Evolutionary conservation across 345 rosid genomes (phyloP).

Genomic region (Gossypium australe): DNA sequence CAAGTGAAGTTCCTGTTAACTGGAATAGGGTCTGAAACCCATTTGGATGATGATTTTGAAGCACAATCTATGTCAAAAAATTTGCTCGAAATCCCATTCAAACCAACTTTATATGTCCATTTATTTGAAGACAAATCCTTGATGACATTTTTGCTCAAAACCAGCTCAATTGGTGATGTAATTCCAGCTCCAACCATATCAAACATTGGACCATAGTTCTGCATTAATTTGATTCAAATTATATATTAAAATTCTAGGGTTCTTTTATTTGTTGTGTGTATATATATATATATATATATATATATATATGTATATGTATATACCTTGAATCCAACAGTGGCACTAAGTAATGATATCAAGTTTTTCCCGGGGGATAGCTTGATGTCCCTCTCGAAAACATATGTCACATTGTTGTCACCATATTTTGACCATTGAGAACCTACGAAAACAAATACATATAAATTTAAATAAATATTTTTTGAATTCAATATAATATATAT

Average conservation of each 20-base stretch:
- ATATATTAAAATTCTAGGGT: not conserved
- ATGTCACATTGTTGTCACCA: not conserved
- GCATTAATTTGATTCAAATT: not conserved
- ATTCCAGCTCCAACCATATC: slow-evolving; percentile 19
- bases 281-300: not conserved
- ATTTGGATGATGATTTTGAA: not conserved
- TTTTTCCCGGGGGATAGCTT: slow-evolving; percentile 18
- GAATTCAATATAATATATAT: not conserved
- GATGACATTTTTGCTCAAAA: not conserved
- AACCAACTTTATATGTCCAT: slow-evolving; percentile 41
- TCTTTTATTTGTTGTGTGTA: not conserved
- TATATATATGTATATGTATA: not conserved
- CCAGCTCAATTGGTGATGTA: slow-evolving; percentile 33
- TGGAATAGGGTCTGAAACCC: slow-evolving; percentile 17
- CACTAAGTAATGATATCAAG: slow-evolving; percentile 22
- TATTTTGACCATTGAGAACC: slow-evolving; percentile 9
- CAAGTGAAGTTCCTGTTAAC: slow-evolving; percentile 20
- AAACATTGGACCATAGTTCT: slow-evolving; percentile 32
- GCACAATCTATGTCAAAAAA: not conserved
- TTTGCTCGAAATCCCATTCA: slow-evolving; percentile 25
- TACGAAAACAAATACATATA: not conserved
- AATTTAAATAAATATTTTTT: not conserved
- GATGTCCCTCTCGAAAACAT: slow-evolving; percentile 13
- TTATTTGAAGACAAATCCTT: slow-evolving; percentile 21
- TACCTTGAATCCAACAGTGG: slow-evolving; percentile 34